phyloP scores from a whole-genome alignment of 179 eudicot species.

The Actinidia chinensis region DNA sequence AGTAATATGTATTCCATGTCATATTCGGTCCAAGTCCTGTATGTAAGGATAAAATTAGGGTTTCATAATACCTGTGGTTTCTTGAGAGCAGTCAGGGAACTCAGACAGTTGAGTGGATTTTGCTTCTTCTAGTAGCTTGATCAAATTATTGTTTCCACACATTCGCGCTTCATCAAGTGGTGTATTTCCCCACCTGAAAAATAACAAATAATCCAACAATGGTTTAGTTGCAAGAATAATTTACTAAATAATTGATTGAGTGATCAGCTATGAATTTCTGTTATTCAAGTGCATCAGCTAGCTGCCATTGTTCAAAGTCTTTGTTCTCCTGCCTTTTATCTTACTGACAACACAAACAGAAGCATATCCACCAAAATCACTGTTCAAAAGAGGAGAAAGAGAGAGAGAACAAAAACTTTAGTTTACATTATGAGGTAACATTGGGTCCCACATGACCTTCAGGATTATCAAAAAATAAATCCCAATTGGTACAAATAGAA shows the following conservation, averaged over 20 bases:
- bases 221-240: no score
- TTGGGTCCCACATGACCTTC: background rate
- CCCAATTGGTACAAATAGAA: background rate
- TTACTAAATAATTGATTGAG: background rate
- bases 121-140: constrained; percentile 50
- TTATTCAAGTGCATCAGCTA: background rate
- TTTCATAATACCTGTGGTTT: constrained; percentile 25
- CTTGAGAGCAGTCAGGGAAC: constrained; percentile 26
- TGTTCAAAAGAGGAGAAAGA: background rate
- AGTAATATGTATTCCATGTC: background rate
- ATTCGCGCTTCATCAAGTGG: constrained; percentile 47
- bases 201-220: background rate
- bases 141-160: constrained; percentile 46
- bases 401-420: background rate
- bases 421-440: background rate
- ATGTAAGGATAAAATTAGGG: background rate
- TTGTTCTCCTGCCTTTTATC: background rate
- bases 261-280: background rate
- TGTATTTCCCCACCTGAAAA: constrained; percentile 61
- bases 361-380: no score
- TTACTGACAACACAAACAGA: background rate
- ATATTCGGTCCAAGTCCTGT: background rate
- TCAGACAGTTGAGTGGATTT: constrained; percentile 33
- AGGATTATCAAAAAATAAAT: background rate
- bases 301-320: background rate